Percentiles rank a stretch among this genome's conserved stretches.
Evolutionary conservation across 2,329 filamentous ascomycete genomes (phyloP).

Genomic region (Sporothrix pallida): DNA sequence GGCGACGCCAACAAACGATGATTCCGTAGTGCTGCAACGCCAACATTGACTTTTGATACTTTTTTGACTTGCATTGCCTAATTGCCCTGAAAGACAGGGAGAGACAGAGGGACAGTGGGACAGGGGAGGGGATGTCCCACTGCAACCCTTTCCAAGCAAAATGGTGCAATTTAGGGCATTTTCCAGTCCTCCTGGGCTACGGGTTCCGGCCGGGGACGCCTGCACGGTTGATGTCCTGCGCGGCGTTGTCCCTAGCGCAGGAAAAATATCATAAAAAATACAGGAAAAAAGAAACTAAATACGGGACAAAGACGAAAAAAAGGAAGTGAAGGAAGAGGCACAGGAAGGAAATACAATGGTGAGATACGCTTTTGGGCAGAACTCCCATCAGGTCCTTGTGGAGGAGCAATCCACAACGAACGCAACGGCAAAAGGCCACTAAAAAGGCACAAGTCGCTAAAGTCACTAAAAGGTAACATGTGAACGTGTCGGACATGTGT

Average conservation of each 20-base stretch:
- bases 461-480: conserved; percentile 12
- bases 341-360: neutral
- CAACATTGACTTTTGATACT: neutral
- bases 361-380: neutral
- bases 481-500: conserved; percentile 8
- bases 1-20: neutral
- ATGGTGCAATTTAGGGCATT: no score
- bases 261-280: no score
- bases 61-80: neutral
- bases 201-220: no score
- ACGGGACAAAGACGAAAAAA: neutral
- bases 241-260: neutral
- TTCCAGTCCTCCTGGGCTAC: no score
- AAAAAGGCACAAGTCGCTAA: neutral
- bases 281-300: neutral
- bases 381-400: neutral
- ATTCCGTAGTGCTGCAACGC: neutral
- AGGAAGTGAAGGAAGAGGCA: neutral
- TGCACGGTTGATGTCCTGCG: neutral
- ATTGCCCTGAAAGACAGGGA: neutral
- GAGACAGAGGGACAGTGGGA: no score
- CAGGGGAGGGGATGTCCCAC: no score
- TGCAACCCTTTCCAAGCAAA: neutral
- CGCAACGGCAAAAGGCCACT: neutral
- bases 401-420: conserved; percentile 1